These are phyloP conservation scores for Bjerkandera adusta DNA, from an alignment of 1,284 basidiomycete genomes.

Conservation along the genomic window DNA sequence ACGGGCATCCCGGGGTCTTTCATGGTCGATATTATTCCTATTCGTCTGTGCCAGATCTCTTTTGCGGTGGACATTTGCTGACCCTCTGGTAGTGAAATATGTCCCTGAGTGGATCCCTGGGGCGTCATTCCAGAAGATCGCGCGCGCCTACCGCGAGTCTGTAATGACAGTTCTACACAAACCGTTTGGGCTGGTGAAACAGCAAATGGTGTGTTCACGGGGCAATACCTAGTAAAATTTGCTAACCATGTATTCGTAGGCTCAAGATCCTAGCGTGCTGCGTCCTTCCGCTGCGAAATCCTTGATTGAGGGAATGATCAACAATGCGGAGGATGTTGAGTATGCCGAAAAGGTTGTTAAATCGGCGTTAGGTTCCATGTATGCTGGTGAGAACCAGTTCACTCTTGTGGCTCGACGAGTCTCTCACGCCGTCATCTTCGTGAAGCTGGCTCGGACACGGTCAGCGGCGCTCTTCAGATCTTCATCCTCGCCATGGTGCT, in stretches of 20 bases:
- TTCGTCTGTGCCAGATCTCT: neutral
- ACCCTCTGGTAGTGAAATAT: conserved; percentile 19
- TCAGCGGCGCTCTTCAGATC: neutral
- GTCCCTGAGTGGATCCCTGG: conserved; percentile 26
- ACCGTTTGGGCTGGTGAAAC: conserved; percentile 25
- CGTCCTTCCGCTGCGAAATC: neutral
- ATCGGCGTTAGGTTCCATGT: neutral
- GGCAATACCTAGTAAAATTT: no score
- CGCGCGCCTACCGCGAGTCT: conserved; percentile 15
- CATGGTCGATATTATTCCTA: conserved; percentile 1
- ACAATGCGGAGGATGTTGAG: neutral
- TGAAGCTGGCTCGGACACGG: conserved; percentile 9
- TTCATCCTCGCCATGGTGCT: conserved; percentile 11
- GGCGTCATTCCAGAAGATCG: conserved; percentile 24
- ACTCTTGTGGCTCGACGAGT: no score
- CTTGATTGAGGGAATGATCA: neutral
- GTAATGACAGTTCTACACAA: conserved; percentile 20
- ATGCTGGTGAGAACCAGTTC: neutral
- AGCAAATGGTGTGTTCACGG: conserved; percentile 17
- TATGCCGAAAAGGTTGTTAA: neutral
- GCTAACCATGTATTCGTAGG: no score
- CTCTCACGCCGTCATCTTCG: neutral
- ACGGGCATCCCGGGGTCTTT: conserved; percentile 16
- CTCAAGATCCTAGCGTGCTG: no score
- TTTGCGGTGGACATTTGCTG: neutral